Conservation (phyloP, 164 flowering plant species). For the Chloranthus sessilifolius region DNA sequence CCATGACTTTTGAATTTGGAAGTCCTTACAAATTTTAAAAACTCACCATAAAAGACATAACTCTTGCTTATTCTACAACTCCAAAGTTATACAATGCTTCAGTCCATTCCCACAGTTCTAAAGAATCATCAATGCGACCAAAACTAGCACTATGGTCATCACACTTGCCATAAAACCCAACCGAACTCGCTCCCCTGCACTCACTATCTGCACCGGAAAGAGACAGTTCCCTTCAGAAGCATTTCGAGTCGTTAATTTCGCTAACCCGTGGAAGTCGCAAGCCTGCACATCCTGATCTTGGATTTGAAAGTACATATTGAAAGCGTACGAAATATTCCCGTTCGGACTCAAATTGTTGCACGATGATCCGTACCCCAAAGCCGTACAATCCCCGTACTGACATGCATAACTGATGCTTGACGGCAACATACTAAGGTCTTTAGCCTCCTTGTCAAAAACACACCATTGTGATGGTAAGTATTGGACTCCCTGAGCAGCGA, state of each 20-base stretch:
- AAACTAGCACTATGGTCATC: not conserved
- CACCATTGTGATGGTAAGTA: constrained; percentile 71
- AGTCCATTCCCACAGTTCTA: too few species aligned
- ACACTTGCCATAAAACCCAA: not conserved
- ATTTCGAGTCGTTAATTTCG: constrained; percentile 36
- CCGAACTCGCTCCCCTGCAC: constrained; percentile 20
- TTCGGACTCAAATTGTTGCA: constrained; percentile 43
- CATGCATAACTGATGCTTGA: constrained; percentile 62
- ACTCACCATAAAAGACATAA: too few species aligned
- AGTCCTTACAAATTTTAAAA: too few species aligned
- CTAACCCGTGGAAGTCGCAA: constrained; percentile 74
- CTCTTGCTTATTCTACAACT: too few species aligned
- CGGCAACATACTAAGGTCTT: constrained; percentile 19
- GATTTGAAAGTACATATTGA: constrained; percentile 73
- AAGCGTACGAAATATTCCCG: constrained; percentile 74
- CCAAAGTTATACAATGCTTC: too few species aligned
- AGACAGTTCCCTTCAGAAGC: constrained; percentile 40
- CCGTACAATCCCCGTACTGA: constrained; percentile 57
- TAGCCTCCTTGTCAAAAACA: constrained; percentile 28
- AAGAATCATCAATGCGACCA: too few species aligned
- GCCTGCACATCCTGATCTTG: constrained; percentile 55
- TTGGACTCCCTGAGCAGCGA: constrained; percentile 54
- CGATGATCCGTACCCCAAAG: constrained; percentile 57
- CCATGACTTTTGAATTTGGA: too few species aligned
- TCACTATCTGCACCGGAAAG: constrained; percentile 65